phyloP scores from a whole-genome alignment of 768 basidiomycete species.

The Suillus fuscotomentosus region DNA sequence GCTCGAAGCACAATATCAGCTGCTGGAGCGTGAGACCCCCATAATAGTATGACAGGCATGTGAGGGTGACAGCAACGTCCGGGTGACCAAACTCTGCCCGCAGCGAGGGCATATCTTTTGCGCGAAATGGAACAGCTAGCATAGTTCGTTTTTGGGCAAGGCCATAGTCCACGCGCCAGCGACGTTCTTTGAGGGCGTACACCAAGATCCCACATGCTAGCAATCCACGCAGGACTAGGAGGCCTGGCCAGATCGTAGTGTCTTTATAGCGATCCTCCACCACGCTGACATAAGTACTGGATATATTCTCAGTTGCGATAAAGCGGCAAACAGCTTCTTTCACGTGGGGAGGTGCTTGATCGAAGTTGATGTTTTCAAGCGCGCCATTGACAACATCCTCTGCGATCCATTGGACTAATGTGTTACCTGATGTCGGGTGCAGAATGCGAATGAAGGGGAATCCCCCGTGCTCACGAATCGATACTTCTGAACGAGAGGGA shows the following conservation, averaged over 20 bases:
- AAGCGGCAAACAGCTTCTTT: slow-evolving; percentile 19
- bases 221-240: slow-evolving; percentile 36
- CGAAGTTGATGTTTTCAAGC: slow-evolving; percentile 18
- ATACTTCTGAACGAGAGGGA: slow-evolving; percentile 19
- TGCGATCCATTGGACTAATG: slow-evolving; percentile 13
- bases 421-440: slow-evolving; percentile 9
- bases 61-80: slow-evolving; percentile 33
- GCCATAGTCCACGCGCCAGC: slow-evolving; percentile 41
- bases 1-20: slow-evolving; percentile 27
- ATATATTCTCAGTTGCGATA: slow-evolving; percentile 15
- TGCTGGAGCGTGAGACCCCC: slow-evolving; percentile 31
- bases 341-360: slow-evolving; percentile 3
- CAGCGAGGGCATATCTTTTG: slow-evolving; percentile 35
- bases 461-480: slow-evolving; percentile 10
- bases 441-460: slow-evolving; percentile 27
- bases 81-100: slow-evolving; percentile 41
- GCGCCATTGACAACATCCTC: slow-evolving; percentile 14
- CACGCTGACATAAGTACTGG: neutral
- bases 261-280: slow-evolving; percentile 10
- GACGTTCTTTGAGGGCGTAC: slow-evolving; percentile 30
- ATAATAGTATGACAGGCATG: slow-evolving; percentile 38
- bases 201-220: slow-evolving; percentile 30
- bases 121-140: slow-evolving; percentile 38
- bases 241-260: slow-evolving; percentile 15
- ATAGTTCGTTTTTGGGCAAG: slow-evolving; percentile 30